Base-by-base conservation (phyloP, 805 yeast species). In the Yamadazyma paraphyllophila region DNA sequence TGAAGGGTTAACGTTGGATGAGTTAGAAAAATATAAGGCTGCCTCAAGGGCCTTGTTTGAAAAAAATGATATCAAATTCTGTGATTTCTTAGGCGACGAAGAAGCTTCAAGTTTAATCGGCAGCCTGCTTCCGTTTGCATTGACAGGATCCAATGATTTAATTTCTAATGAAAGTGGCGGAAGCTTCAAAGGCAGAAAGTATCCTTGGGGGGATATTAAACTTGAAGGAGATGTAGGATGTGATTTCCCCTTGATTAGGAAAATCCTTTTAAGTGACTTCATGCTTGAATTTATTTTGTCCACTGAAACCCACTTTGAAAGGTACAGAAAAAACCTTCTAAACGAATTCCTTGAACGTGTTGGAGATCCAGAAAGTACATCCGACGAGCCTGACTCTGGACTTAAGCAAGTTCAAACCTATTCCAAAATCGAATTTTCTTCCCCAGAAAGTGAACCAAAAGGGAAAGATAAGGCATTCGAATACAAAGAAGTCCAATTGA, bases 171-270 rank as follows among this genome's bases (percentile, higher is more conserved):
- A 52, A 1, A 56, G 54, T 7, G 60, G 82, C 8, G 65, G 73
- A 27, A 49, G 65, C 2, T 86, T 86, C 25, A 74, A 85, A 51
- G 96, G 94, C 13, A 76, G 96, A 57, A 75, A 76, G 58, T 91
- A 89, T 67, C 74, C 71, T 13, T 91, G 97, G 97, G 97, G 97
- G 0, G 63, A 78, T 16, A 87, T 88, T 11, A 96, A 90, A 59
- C 85, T 88, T 34, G 96, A 87, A 58, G 84, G 88, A 61, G 77
- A 76, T 14, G 63, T 69, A 7, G 90, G 85, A 62, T 88, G 96
- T 65, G 97, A 92, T 61, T 89, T 89, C 58, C 51, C 65, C 25
- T 73, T 73, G 49, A 72, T 91, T 51, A 78, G 88, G 53, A 76
- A 81, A 30, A 65, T 88, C 32, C 67, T 91, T 40, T 71, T 91